Evolutionary conservation across 2,329 filamentous ascomycete genomes (phyloP).

Genomic region (Aspergillus jensenii): DNA sequence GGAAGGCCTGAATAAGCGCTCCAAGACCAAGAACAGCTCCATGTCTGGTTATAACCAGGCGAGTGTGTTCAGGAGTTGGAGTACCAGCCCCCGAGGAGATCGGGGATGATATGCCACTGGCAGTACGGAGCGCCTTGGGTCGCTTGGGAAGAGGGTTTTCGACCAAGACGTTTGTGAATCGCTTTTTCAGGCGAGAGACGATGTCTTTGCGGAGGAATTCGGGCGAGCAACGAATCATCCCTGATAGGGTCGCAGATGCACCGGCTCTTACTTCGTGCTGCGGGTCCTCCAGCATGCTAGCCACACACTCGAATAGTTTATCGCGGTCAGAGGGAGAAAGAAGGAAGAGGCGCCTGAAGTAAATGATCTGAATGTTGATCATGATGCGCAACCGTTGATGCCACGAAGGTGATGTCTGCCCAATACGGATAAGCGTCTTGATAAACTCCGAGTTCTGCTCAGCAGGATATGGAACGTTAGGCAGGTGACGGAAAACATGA

Average conservation of each 20-base stretch:
- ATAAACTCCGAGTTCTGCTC: constrained; percentile 86
- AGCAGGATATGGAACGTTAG: constrained; percentile 87
- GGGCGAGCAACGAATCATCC: constrained; percentile 97
- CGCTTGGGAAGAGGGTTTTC: constrained; percentile 85
- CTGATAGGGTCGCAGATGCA: constrained; percentile 87
- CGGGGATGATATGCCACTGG: constrained; percentile 38
- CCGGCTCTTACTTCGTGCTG: constrained; percentile 94
- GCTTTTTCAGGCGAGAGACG: constrained; percentile 70
- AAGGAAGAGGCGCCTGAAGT: constrained; percentile 93
- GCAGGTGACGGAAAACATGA: constrained; percentile 92
- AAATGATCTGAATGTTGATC: constrained; percentile 98
- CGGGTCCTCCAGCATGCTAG: constrained; percentile 85
- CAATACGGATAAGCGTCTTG: constrained; percentile 80
- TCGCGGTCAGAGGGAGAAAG: constrained; percentile 73
- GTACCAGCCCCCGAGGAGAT: constrained; percentile 48
- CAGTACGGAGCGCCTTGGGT: constrained; percentile 35
- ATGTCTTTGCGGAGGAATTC: constrained; percentile 73
- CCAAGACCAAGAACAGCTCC: constrained; percentile 90
- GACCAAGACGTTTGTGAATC: constrained; percentile 75
- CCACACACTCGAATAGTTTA: constrained; percentile 85
- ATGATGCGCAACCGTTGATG: constrained; percentile 92
- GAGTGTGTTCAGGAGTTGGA: constrained; percentile 59
- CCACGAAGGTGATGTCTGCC: constrained; percentile 81
- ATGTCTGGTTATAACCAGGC: constrained; percentile 78
- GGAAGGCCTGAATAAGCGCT: constrained; percentile 90